Conservation (phyloP, 352 stramenopile genomes). For the Globisporangium spiculum region DNA sequence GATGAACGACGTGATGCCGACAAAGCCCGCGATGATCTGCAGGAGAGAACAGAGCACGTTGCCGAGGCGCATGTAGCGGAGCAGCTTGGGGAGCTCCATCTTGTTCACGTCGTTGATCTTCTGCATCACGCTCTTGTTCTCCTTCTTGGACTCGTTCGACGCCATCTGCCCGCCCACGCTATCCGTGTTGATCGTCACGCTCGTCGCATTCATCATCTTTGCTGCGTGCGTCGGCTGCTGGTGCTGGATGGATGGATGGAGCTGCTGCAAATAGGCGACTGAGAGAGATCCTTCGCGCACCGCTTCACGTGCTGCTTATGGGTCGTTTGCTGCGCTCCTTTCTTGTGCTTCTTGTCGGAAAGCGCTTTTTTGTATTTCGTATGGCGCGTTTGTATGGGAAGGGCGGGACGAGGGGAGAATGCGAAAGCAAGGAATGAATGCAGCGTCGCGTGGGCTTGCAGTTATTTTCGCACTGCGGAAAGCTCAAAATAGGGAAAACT, state of each 20-base stretch:
- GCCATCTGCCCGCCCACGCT: slow-evolving; percentile 56
- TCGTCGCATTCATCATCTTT: slow-evolving; percentile 75
- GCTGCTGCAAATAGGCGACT: slow-evolving; percentile 11
- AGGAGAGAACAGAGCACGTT: slow-evolving; percentile 84
- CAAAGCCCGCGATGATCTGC: slow-evolving; percentile 77
- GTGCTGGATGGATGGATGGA: background rate
- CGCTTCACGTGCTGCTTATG: background rate
- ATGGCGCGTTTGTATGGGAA: background rate
- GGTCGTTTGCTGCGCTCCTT: background rate
- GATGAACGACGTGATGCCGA: slow-evolving; percentile 85
- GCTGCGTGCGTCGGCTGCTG: background rate
- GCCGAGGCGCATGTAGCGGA: slow-evolving; percentile 83
- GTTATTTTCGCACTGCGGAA: background rate
- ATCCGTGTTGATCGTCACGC: slow-evolving; percentile 78
- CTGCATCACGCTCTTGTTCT: slow-evolving; percentile 71
- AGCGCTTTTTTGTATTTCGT: background rate
- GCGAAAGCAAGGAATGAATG: background rate
- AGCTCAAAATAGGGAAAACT: background rate
- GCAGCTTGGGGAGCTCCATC: slow-evolving; percentile 86
- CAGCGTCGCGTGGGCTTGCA: background rate
- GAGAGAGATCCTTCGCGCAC: background rate
- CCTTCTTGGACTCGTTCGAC: slow-evolving; percentile 53
- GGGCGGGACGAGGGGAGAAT: background rate
- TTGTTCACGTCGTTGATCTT: slow-evolving; percentile 89
- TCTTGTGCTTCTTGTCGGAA: background rate